These are phyloP conservation scores for Rhododendron vialii DNA, from an alignment of 148 eudicot species.

Conservation along the genomic window DNA sequence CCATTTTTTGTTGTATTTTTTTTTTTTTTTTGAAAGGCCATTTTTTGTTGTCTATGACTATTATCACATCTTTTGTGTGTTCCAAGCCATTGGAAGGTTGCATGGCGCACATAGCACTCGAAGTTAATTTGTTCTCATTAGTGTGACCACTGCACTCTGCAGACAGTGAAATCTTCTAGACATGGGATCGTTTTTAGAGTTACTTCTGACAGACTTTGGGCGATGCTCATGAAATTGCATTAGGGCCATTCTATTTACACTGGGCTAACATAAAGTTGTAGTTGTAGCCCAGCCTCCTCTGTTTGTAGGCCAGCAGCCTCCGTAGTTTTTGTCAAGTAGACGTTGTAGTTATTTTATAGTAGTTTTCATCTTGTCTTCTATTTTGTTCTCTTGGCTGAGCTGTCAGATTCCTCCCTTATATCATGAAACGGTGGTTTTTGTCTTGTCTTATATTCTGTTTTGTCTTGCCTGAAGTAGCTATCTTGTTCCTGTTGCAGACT, in stretches of 20 bases:
- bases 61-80: not conserved
- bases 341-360: not conserved
- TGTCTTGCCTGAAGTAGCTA: not conserved
- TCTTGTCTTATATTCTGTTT: not conserved
- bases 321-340: not conserved
- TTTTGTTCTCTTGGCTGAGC: not conserved
- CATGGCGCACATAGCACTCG: not conserved
- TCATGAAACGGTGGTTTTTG: not conserved
- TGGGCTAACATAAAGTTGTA: not conserved
- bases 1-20: not conserved
- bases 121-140: not conserved
- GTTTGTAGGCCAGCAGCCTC: not conserved
- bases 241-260: not conserved
- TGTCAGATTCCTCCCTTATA: not conserved
- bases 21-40: too few species aligned
- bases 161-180: not conserved
- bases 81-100: not conserved
- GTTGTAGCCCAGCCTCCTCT: not conserved
- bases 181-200: not conserved
- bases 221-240: not conserved
- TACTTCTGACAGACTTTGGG: not conserved
- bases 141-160: not conserved
- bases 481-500: slow-evolving; percentile 37
- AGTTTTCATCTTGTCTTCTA: not conserved
- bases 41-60: not conserved